Evolutionary conservation across 169 alveolate species (phyloP), one percentile per base, ranked within the genome.

Genomic region (Plasmodium blacklocki): DNA sequence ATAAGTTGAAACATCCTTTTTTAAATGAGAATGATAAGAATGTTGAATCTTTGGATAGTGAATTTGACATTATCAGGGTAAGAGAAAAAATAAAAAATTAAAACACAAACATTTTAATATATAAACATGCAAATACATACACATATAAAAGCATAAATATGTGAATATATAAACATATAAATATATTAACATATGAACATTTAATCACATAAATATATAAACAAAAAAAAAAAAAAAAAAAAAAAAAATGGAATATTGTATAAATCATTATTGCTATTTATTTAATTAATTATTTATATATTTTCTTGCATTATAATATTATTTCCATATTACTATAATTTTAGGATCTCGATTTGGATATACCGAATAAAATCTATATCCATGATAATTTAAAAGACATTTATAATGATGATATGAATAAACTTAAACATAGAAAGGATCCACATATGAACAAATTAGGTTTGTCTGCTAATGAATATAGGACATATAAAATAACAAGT

Each of bases 391-490:
- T 80, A 58, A 67, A 83, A 58, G 71, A 54, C 19, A 67, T 19
- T 15, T 18, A 50, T 52, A 5, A 45, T 26, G 62, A 56, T 71
- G 45, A 21, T 14, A 12, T 43, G n/a, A 47, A 23, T 15, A 12
- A 4, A 21, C 49, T 15, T 8, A 67, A 45, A 32, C 66, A 18
- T 11, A 18, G 19, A 9, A 64, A 83, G 70, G 47, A 59, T 15
- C 74, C n/a, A 29, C 47, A 58, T 47, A 39, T n/a, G 39, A 32
- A 68, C 19, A 71, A 83, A 54, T 59, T 29, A n/a, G 92, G 92
- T 39, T 66, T 86, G 7, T 71, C 92, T 45, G 71, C 92, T 12
- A 86, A 62, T 58, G 92, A 86, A 15, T 86, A 86, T 45, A 60
- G 67, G 11, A 45, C 7, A 15, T 70, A 71, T 72, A 86, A 86